Base-by-base conservation (phyloP, 164 flowering plant genomes). In the Akebia trifoliata region DNA sequence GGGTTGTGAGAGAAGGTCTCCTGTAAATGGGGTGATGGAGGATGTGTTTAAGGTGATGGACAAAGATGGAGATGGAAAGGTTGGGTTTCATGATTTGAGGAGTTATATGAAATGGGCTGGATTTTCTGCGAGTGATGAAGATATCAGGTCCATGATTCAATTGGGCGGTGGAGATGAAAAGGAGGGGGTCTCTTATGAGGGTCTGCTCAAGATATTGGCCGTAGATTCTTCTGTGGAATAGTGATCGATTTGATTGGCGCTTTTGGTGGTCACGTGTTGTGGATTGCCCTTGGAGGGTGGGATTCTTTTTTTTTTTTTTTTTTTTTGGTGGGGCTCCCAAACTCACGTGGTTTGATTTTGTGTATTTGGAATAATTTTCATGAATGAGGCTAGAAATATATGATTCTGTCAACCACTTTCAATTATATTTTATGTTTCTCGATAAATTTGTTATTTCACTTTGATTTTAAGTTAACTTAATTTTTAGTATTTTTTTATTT, bases 1-100 rank as follows among this genome's bases (percentile, higher is more conserved):
- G 61, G 64, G 55, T 8, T 34, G 71, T 22, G 6, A 35, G 36
- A 49, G 21, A n/a, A 25, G 12, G 7, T 1, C 25, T n/a, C n/a
- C n/a, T n/a, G 61, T 30, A 60, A 44, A 34, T 4, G 69, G 50
- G 42, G 69, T 70, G 18, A 74, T 83, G 83, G 82, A 73, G 61
- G 88, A 81, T 6, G 79, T 63, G 44, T 83, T 86, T 56, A 67
- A 56, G 67, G 71, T 78, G 0, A 93, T 93, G 92, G 98, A 93
- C 50, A 72, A 72, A 57, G 97, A 92, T 56, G 95, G 94, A 0
- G 97, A 92, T 62, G 98, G 98, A 8, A 74, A 61, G 36, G 77
- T 89, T 20, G 83, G 94, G 37, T 66, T 52, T 6, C 76, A 70
- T 1, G 98, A 92, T 72, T 60, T 92, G 69, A 85, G 64, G 74